phyloP scores from a whole-genome alignment of 2,329 filamentous ascomycete genomes.

The Peltaster fructicola region DNA sequence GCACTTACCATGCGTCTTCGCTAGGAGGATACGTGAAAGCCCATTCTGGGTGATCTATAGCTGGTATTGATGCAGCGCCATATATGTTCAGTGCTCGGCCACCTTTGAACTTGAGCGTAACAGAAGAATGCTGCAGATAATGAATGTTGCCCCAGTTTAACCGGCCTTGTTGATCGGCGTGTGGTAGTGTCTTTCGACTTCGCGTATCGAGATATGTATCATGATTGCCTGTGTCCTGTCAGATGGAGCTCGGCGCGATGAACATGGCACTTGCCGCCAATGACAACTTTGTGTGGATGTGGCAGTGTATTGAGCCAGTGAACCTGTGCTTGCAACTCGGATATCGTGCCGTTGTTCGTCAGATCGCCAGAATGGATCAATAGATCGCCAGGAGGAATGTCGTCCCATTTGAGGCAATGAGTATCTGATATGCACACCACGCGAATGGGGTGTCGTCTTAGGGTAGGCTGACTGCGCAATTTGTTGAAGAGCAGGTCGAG shows the following conservation, averaged over 20 bases:
- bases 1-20: slow-evolving; percentile 53
- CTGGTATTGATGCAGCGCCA: slow-evolving; percentile 65
- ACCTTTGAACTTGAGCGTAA: slow-evolving; percentile 18
- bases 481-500: slow-evolving; percentile 35
- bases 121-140: slow-evolving; percentile 60
- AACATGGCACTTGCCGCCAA: no score
- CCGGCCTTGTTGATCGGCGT: slow-evolving; percentile 35
- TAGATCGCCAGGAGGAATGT: slow-evolving; percentile 61
- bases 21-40: slow-evolving; percentile 58
- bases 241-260: no score
- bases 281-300: slow-evolving; percentile 62
- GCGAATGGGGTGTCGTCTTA: slow-evolving; percentile 41
- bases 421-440: slow-evolving; percentile 87
- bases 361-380: slow-evolving; percentile 84
- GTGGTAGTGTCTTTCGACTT: slow-evolving; percentile 32
- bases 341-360: slow-evolving; percentile 51
- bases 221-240: no score
- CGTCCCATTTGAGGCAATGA: slow-evolving; percentile 40
- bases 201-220: slow-evolving; percentile 66
- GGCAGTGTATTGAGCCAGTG: slow-evolving; percentile 64
- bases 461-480: slow-evolving; percentile 46
- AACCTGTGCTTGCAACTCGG: slow-evolving; percentile 63
- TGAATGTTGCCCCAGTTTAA: slow-evolving; percentile 50
- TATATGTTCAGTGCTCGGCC: slow-evolving; percentile 52
- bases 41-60: slow-evolving; percentile 52